phyloP scores from a whole-genome alignment of 495 filamentous ascomycete species.

The Aspergillus kassunensis region DNA sequence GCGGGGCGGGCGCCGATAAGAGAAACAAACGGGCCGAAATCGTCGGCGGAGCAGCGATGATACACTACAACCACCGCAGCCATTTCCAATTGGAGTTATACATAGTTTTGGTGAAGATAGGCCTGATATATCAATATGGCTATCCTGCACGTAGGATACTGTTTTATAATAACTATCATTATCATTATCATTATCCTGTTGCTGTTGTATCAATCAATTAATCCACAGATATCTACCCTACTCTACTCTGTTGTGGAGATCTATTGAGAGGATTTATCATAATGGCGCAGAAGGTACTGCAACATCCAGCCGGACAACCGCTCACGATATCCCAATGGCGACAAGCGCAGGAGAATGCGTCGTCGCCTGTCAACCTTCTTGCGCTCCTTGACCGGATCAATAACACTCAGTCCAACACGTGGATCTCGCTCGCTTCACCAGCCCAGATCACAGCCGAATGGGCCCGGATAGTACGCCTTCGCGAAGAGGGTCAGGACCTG shows the following conservation, averaged over 20 bases:
- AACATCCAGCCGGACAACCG: neutral
- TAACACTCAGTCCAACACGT: conserved; percentile 4
- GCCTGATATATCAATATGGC: neutral
- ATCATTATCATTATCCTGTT: no score
- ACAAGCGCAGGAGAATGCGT: conserved; percentile 1
- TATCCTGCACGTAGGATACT: neutral
- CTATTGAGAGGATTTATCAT: neutral
- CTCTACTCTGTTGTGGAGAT: no score
- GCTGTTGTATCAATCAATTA: no score
- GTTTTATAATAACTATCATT: neutral
- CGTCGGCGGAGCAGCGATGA: neutral
- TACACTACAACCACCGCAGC: neutral
- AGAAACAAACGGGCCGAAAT: neutral
- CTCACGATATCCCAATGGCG: conserved; percentile 12
- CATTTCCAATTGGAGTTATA: neutral
- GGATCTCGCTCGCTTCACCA: conserved; percentile 17
- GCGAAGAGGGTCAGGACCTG: conserved; percentile 36
- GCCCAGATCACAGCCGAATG: conserved; percentile 14
- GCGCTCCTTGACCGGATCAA: conserved; percentile 7
- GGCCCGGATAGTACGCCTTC: conserved; percentile 1
- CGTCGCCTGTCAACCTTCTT: conserved; percentile 8
- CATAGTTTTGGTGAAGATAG: neutral
- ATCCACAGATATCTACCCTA: no score
- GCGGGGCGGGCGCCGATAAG: neutral
- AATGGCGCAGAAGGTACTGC: neutral